A percentile compares a stretch with the other conserved stretches of the same genome.
Conservation (phyloP, 2,329 filamentous ascomycete species). For the Exophiala spinifera region DNA sequence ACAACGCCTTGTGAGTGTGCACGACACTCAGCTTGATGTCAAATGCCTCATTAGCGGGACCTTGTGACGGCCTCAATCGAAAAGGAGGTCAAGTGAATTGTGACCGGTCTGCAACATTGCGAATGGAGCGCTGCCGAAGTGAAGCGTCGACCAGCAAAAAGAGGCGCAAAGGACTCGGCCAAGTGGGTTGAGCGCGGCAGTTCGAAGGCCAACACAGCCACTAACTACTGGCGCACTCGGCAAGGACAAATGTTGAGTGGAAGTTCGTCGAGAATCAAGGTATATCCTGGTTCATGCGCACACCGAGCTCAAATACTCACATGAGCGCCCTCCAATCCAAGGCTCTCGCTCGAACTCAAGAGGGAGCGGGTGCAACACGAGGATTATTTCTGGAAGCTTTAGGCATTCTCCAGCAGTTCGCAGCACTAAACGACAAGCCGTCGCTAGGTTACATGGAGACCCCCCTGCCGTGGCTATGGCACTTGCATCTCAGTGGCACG, state of each 20-base stretch:
- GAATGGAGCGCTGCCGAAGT: neutral
- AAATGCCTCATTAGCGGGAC: too few species aligned
- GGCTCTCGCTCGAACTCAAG: neutral
- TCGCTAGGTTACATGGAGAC: neutral
- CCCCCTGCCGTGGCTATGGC: neutral
- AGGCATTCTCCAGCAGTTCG: neutral
- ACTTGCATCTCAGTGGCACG: neutral
- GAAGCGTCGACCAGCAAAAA: neutral
- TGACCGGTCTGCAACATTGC: neutral
- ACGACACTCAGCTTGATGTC: too few species aligned
- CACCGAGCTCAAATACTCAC: neutral
- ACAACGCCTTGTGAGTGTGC: too few species aligned
- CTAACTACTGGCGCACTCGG: neutral
- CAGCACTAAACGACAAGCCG: too few species aligned
- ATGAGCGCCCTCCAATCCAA: neutral
- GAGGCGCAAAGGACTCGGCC: neutral
- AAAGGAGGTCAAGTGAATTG: neutral
- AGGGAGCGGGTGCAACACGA: too few species aligned
- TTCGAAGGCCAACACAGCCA: neutral
- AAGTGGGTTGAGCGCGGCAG: neutral
- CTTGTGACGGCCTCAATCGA: neutral
- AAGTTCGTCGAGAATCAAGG: neutral
- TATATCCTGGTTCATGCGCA: neutral
- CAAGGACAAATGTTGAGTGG: neutral
- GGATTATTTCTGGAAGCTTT: neutral